A percentile compares a stretch with the other conserved stretches of the same genome.
Evolutionary conservation across 1,284 basidiomycete genomes (phyloP).

Genomic region (Ustilago lituana): DNA sequence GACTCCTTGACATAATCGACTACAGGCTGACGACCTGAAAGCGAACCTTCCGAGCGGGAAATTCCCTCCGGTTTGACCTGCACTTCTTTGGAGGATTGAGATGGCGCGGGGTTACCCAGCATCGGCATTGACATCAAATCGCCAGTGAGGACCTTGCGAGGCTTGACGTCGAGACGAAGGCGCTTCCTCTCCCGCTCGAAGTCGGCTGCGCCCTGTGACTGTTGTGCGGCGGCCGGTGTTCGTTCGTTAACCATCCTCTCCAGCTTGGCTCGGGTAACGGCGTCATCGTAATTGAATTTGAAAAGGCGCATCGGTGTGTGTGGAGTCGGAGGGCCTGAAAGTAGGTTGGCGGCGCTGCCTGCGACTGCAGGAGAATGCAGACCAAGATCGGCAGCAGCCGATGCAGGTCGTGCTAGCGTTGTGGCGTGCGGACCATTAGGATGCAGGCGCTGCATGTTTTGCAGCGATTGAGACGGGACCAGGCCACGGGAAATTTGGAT

Average conservation of each 20-base stretch:
- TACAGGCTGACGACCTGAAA: slow-evolving; percentile 9
- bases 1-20: slow-evolving; percentile 49
- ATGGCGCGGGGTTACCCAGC: slow-evolving; percentile 12
- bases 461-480: slow-evolving; percentile 36
- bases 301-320: slow-evolving; percentile 58
- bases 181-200: slow-evolving; percentile 52
- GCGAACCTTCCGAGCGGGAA: neutral
- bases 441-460: slow-evolving; percentile 38
- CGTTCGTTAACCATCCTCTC: slow-evolving; percentile 55
- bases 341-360: slow-evolving; percentile 4
- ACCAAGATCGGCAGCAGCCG: slow-evolving; percentile 37
- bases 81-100: neutral
- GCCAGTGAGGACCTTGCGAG: slow-evolving; percentile 37
- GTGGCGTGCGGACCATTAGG: slow-evolving; percentile 21
- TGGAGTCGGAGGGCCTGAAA: slow-evolving; percentile 40
- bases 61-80: neutral
- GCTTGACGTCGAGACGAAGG: slow-evolving; percentile 43
- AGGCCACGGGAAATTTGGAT: slow-evolving; percentile 18
- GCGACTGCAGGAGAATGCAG: slow-evolving; percentile 10
- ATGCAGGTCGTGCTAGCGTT: slow-evolving; percentile 33
- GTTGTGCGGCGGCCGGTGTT: slow-evolving; percentile 17
- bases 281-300: slow-evolving; percentile 52
- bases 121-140: slow-evolving; percentile 43
- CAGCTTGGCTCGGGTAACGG: slow-evolving; percentile 45
- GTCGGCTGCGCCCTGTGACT: slow-evolving; percentile 19